Percentiles rank a stretch among this genome's conserved stretches.
These are phyloP conservation scores for Zhuliangozyma blackwelliae DNA, from an alignment of 1,139 yeast genomes.

Conservation along the genomic window DNA sequence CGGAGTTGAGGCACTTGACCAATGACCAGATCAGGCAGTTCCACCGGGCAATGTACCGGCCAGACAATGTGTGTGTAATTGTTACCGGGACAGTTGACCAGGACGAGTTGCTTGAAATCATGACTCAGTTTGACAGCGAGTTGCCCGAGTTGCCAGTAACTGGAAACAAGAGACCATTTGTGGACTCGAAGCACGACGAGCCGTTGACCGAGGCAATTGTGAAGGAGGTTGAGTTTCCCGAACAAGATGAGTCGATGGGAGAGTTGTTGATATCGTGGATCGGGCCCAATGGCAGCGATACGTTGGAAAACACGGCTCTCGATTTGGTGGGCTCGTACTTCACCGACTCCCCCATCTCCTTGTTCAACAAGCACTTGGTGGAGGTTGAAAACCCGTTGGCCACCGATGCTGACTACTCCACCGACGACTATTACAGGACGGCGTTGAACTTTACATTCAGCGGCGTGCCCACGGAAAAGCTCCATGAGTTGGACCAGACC, in stretches of 20 bases:
- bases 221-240: conserved; percentile 74
- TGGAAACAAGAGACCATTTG: conserved; percentile 65
- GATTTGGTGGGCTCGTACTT: conserved; percentile 73
- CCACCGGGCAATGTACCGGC: conserved; percentile 68
- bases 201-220: conserved; percentile 40
- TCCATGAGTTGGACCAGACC: conserved; percentile 49
- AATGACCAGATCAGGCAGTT: conserved; percentile 72
- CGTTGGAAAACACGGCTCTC: conserved; percentile 58
- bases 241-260: conserved; percentile 81
- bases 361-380: conserved; percentile 63
- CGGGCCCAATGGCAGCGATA: conserved; percentile 64
- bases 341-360: conserved; percentile 68
- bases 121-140: conserved; percentile 60
- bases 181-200: conserved; percentile 57
- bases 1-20: conserved; percentile 67
- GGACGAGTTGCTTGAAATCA: conserved; percentile 54
- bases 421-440: conserved; percentile 65
- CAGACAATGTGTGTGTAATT: conserved; percentile 79
- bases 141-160: conserved; percentile 39
- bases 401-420: conserved; percentile 61
- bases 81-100: conserved; percentile 84
- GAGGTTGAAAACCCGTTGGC: conserved; percentile 84
- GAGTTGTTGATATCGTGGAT: conserved; percentile 75
- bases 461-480: conserved; percentile 72
- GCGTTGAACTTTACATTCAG: conserved; percentile 55